Percentiles rank a stretch among this genome's conserved stretches.
phyloP scores from a whole-genome alignment of 2,329 filamentous ascomycete species.

The Dactylellina parvicollis region DNA sequence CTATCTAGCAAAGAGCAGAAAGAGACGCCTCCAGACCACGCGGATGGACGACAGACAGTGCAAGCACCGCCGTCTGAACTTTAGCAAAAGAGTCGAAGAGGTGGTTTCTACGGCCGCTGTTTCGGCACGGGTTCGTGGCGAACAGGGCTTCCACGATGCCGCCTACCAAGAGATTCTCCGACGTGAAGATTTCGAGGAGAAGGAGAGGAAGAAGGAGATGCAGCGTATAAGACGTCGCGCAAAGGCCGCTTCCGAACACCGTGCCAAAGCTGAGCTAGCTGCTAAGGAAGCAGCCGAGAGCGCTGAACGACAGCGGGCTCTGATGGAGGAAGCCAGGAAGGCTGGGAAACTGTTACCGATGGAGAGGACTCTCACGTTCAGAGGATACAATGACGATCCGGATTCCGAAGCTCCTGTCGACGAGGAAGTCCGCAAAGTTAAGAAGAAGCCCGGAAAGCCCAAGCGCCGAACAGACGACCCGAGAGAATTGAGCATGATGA shows the following conservation, averaged over 20 bases:
- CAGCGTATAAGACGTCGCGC: constrained; percentile 94
- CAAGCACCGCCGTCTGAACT: constrained; percentile 69
- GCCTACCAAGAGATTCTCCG: constrained; percentile 74
- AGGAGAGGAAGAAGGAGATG: constrained; percentile 99
- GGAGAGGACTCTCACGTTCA: constrained; percentile 72
- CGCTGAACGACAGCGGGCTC: constrained; percentile 77
- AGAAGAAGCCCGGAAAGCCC: constrained; percentile 65
- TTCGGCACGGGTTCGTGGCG: constrained; percentile 77
- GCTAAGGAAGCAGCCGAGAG: constrained; percentile 74
- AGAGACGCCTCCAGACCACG: constrained; percentile 58
- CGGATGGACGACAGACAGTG: constrained; percentile 61
- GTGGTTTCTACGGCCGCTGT: constrained; percentile 74
- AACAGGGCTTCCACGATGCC: constrained; percentile 78
- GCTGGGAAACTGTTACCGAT: constrained; percentile 79
- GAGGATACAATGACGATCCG: constrained; percentile 59
- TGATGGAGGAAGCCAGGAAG: constrained; percentile 93
- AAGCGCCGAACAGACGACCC: constrained; percentile 60
- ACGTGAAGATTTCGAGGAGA: constrained; percentile 68
- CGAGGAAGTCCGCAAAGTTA: constrained; percentile 62
- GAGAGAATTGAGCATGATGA: constrained; percentile 63
- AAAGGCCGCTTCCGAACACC: constrained; percentile 91
- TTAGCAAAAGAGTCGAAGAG: constrained; percentile 69
- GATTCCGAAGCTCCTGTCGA: constrained; percentile 60
- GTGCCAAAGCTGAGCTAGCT: constrained; percentile 83
- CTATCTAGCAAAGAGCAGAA: constrained; percentile 56